A percentile compares a stretch with the other conserved stretches of the same genome.
phyloP scores from a whole-genome alignment of 305 asterid species.

The Petunia hybrid region DNA sequence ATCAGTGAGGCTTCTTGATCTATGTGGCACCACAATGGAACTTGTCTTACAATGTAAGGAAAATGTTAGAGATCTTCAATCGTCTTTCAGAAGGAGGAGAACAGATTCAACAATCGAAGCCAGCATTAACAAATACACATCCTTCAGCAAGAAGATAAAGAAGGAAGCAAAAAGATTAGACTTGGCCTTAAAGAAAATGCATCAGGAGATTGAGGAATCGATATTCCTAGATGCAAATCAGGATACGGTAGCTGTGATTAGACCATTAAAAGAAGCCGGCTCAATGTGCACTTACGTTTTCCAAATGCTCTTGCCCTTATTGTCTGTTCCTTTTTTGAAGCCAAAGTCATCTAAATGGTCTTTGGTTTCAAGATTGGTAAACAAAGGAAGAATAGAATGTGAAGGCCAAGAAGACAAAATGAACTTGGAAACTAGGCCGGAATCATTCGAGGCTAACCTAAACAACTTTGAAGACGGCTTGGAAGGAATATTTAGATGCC shows the following conservation, averaged over 20 bases:
- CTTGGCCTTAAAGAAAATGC: not conserved
- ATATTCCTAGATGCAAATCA: not conserved
- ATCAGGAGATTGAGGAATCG: not conserved
- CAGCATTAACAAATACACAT: not conserved
- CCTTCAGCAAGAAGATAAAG: constrained; percentile 22
- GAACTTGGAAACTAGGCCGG: not conserved
- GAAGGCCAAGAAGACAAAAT: constrained; percentile 9
- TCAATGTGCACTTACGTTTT: constrained; percentile 2
- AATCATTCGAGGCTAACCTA: not conserved
- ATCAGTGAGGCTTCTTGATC: constrained; percentile 23
- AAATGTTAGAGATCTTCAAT: constrained; percentile 27
- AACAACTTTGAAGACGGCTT: constrained; percentile 19
- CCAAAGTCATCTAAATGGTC: constrained; percentile 23
- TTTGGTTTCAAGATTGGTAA: not conserved
- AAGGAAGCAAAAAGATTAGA: not conserved
- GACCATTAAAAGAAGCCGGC: not conserved
- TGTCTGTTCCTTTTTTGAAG: not conserved
- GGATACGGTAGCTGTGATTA: not conserved
- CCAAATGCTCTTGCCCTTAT: not conserved
- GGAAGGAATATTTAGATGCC: not conserved
- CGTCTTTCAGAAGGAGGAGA: constrained; percentile 13
- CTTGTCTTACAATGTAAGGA: not conserved
- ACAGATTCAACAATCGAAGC: not conserved
- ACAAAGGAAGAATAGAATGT: not conserved
- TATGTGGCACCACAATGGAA: constrained; percentile 1